These are phyloP conservation scores for Boletus nobilissimus DNA, from an alignment of 1,284 basidiomycete genomes.

Conservation along the genomic window DNA sequence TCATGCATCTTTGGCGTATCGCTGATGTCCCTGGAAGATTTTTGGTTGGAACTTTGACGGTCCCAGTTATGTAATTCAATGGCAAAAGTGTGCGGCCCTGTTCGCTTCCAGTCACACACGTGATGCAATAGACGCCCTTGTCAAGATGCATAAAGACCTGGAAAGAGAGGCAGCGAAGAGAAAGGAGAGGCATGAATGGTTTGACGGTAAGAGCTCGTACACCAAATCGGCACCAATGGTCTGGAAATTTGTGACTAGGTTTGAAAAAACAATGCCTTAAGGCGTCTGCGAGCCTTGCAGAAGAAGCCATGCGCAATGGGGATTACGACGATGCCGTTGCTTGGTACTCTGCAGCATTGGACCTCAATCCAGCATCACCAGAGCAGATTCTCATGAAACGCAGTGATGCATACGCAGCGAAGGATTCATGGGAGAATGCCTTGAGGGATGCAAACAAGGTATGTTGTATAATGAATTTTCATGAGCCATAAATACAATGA, in stretches of 20 bases:
- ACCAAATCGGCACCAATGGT: neutral
- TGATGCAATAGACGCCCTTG: conserved; percentile 9
- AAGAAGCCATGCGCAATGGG: conserved; percentile 13
- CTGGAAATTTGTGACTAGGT: neutral
- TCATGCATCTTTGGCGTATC: neutral
- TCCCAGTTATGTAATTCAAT: neutral
- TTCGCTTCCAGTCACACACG: neutral
- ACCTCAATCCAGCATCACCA: neutral
- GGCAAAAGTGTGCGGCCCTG: conserved; percentile 6
- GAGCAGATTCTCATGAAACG: conserved; percentile 15
- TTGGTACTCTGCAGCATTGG: conserved; percentile 4
- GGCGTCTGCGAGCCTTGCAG: neutral
- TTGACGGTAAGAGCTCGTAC: conserved; percentile 6
- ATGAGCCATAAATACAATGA: too few species aligned
- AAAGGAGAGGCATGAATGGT: neutral
- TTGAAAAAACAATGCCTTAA: conserved; percentile 9
- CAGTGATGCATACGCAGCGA: conserved; percentile 16
- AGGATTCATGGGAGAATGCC: neutral
- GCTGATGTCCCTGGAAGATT: conserved; percentile 15
- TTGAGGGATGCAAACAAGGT: neutral
- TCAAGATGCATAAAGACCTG: neutral
- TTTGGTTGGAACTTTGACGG: conserved; percentile 23
- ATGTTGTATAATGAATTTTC: neutral
- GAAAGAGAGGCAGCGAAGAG: neutral
- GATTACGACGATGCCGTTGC: conserved; percentile 1